Evolutionary conservation across 2,329 filamentous ascomycete genomes (phyloP).

Genomic region (Diaporthe longicolla): DNA sequence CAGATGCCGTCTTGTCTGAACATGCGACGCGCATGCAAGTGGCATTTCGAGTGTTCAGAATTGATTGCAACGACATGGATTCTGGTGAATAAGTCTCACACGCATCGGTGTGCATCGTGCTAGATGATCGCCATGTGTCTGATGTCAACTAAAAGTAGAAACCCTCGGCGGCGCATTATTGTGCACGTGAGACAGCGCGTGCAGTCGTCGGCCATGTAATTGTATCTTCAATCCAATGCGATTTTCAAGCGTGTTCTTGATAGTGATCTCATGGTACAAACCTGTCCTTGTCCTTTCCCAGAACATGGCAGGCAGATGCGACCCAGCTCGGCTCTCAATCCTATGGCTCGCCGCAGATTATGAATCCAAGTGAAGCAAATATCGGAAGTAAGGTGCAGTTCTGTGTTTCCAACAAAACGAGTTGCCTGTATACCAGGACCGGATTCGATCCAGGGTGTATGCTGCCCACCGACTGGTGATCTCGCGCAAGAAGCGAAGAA

Average conservation of each 20-base stretch:
- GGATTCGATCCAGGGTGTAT: too few relatives aligned
- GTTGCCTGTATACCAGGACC: background rate
- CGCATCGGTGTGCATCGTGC: background rate
- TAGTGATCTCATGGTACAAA: background rate
- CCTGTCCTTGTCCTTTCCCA: background rate
- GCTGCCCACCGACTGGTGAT: background rate
- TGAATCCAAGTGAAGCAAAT: slow-evolving; percentile 11
- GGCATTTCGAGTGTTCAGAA: background rate
- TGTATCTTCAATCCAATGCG: background rate
- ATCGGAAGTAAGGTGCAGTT: slow-evolving; percentile 16
- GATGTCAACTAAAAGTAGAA: background rate
- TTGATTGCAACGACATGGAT: background rate
- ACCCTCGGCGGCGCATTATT: background rate
- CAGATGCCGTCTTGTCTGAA: background rate
- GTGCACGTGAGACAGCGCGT: background rate
- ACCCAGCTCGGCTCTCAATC: background rate
- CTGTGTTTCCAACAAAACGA: background rate
- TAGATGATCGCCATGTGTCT: background rate
- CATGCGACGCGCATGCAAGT: too few relatives aligned
- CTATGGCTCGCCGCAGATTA: background rate
- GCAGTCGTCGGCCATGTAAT: too few relatives aligned
- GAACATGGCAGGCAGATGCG: background rate
- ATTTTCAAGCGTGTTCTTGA: background rate
- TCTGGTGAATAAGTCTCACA: too few relatives aligned
- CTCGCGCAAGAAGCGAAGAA: background rate